These are phyloP conservation scores for Rauvolfia tetraphylla DNA, from an alignment of 257 asterid genomes.

Conservation along the genomic window DNA sequence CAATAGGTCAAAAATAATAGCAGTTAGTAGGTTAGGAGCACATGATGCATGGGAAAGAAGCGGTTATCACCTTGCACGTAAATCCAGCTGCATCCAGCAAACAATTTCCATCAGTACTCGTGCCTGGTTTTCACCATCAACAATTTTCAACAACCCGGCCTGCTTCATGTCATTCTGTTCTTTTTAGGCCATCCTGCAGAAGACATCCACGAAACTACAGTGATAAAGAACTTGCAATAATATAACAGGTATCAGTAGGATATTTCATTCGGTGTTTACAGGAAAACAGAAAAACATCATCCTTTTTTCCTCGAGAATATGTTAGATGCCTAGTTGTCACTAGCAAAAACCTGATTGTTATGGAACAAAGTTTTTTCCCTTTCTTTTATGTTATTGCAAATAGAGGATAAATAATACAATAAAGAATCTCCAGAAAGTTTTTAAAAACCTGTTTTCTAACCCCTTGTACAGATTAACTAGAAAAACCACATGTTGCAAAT, in stretches of 20 bases:
- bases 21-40: background rate
- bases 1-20: background rate
- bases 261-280: background rate
- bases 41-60: background rate
- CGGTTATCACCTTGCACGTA: background rate
- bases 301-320: background rate
- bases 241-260: background rate
- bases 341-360: background rate
- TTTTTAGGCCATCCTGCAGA: slow-evolving; percentile 1
- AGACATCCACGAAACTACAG: background rate
- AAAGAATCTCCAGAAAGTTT: background rate
- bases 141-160: background rate
- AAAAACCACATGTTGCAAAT: background rate
- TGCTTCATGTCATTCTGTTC: background rate
- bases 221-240: background rate
- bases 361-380: background rate
- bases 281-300: background rate
- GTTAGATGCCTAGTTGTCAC: background rate
- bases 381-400: background rate
- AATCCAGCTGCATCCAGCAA: background rate
- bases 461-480: background rate
- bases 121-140: background rate
- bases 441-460: background rate
- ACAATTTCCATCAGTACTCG: background rate
- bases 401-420: background rate